A percentile compares a stretch with the other conserved stretches of the same genome.
Conservation (phyloP, 1,139 yeast species). For the Nematodospora anomalae region DNA sequence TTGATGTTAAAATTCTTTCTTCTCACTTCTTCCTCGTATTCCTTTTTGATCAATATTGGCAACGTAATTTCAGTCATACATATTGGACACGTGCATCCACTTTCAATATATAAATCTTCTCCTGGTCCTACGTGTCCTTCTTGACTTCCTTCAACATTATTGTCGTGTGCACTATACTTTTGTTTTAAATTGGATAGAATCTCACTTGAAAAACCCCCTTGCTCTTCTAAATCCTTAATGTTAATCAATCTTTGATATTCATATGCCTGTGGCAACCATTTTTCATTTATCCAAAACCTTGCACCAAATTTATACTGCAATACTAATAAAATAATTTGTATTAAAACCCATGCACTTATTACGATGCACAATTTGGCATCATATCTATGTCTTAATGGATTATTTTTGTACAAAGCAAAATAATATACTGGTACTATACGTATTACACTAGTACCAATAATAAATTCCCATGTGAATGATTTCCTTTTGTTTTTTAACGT, state of each 20-base stretch:
- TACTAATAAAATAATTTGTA: slow-evolving; percentile 57
- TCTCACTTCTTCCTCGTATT: slow-evolving; percentile 15
- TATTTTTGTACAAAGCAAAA: slow-evolving; percentile 44
- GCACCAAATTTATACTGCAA: slow-evolving; percentile 73
- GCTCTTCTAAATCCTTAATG: slow-evolving; percentile 57
- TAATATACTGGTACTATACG: slow-evolving; percentile 68
- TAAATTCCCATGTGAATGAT: slow-evolving; percentile 69
- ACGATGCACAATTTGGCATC: slow-evolving; percentile 51
- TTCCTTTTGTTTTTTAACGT: slow-evolving; percentile 68
- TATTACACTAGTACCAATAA: slow-evolving; percentile 62
- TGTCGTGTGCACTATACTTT: slow-evolving; percentile 13
- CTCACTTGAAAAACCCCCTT: slow-evolving; percentile 54
- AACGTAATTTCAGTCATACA: slow-evolving; percentile 79
- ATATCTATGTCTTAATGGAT: slow-evolving; percentile 53
- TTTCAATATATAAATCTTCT: slow-evolving; percentile 27
- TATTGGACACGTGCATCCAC: slow-evolving; percentile 72
- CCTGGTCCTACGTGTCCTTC: too few relatives aligned
- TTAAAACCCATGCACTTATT: slow-evolving; percentile 50
- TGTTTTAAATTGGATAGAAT: slow-evolving; percentile 27
- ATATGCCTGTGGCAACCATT: slow-evolving; percentile 73
- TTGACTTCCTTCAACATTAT: slow-evolving; percentile 1
- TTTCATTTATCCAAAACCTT: slow-evolving; percentile 78
- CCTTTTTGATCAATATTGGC: slow-evolving; percentile 42
- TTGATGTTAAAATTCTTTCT: slow-evolving; percentile 24
- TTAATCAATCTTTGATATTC: slow-evolving; percentile 73